Evolutionary conservation across 169 alveolate genomes (phyloP), one percentile per base, ranked within the genome.

Genomic region (Plasmodium falciparum): DNA sequence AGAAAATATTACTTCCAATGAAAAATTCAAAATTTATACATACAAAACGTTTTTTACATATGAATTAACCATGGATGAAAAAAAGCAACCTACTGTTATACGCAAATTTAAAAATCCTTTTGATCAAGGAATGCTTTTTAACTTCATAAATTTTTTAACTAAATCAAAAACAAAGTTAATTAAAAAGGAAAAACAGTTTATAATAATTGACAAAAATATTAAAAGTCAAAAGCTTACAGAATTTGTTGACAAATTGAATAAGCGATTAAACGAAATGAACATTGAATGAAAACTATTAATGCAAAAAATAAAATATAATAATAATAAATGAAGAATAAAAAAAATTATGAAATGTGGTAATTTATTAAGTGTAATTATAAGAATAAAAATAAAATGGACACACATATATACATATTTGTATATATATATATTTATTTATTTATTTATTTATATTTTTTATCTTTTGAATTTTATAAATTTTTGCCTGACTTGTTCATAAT

Each of bases 1-100:
- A 24, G 90, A 80, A n/a, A 80, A 80, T 54, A 80, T 80, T 15
- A 80, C 90, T 54, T 80, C 80, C 0, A 80, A 80, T 80, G 90
- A 80, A 22, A 80, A 80, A 45, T 67, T 54, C 29, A 67, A 80
- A 67, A 58, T 80, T 70, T 80, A 80, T 49, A 52, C 78, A 17
- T 43, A 78, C 4, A 80, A 67, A 43, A 52, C n/a, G 39, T 80
- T 80, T 80, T 61, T 80, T 54, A 29, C 78, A 0, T 80, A 80
- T 47, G 73, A 66, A 29, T 80, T 80, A 47, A 80, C 52, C 47
- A 50, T 67, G 13, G 90, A 39, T 26, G 47, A 80, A 71, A 66
- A 80, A 67, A 80, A 80, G 20, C 78, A 80, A 45, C 90, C 90
- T 13, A 12, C 58, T 39, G 72, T 80, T 43, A 58, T 80, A 9